phyloP scores from a whole-genome alignment of 371 early-diverging fungal species.

The Mucor plumbeus region DNA sequence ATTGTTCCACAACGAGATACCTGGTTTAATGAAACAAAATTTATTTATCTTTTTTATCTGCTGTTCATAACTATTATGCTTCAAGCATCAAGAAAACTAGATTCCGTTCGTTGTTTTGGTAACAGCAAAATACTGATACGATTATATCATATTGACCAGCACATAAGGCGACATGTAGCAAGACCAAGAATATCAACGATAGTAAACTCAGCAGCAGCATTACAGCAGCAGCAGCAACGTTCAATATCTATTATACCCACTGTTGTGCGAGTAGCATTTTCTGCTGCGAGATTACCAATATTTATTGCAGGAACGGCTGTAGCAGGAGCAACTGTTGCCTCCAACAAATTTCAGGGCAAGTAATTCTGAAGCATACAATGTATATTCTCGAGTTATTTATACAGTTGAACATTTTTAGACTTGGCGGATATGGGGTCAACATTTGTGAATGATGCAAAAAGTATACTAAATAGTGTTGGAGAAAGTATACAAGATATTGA shows the following conservation, averaged over 20 bases:
- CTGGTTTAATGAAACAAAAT: not conserved
- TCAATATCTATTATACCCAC: slow-evolving; percentile 23
- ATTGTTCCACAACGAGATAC: not conserved
- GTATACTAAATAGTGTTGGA: slow-evolving; percentile 29
- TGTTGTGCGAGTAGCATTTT: slow-evolving; percentile 34
- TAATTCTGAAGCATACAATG: not conserved
- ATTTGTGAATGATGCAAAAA: slow-evolving; percentile 33
- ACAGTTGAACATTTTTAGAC: slow-evolving; percentile 24
- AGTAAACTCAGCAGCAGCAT: slow-evolving; percentile 6
- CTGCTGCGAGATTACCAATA: slow-evolving; percentile 39
- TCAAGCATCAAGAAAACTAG: not conserved
- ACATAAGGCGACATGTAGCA: slow-evolving; percentile 1
- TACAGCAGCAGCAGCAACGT: slow-evolving; percentile 10
- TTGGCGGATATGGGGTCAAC: slow-evolving; percentile 37
- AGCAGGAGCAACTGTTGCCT: slow-evolving; percentile 46
- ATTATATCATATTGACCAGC: not conserved
- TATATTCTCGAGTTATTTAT: not conserved
- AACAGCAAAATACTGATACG: not conserved
- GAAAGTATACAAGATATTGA: slow-evolving; percentile 40
- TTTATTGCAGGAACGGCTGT: slow-evolving; percentile 47
- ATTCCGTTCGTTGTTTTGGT: not conserved
- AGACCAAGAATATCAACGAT: not conserved
- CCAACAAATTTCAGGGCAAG: slow-evolving; percentile 49
- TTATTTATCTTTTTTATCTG: not conserved
- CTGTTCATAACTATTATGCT: not conserved